These are phyloP conservation scores for Penicillium tannophilum DNA, from an alignment of 495 filamentous ascomycete species.

Conservation along the genomic window DNA sequence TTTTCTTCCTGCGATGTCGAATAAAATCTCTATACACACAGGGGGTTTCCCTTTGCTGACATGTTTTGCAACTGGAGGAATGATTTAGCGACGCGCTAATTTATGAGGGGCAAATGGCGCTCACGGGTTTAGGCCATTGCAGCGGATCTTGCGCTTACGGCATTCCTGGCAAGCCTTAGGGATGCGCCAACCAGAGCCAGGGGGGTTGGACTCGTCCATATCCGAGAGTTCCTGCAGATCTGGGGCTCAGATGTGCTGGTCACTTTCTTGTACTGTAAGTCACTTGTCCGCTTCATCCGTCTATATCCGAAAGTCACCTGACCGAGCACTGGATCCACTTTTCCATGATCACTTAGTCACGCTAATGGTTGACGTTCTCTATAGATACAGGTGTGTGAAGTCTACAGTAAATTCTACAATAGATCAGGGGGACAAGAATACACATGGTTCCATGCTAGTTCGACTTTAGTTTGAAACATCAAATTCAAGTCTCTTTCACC, in stretches of 20 bases:
- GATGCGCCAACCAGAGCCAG: conserved; percentile 38
- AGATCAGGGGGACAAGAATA: no score
- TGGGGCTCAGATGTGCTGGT: conserved; percentile 3
- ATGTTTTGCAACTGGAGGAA: conserved; percentile 39
- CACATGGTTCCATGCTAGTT: no score
- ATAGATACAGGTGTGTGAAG: no score
- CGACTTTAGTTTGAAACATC: no score
- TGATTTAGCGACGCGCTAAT: conserved; percentile 1
- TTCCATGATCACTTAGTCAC: background rate
- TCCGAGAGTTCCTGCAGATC: background rate
- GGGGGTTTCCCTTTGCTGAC: conserved; percentile 34
- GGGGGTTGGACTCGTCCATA: conserved; percentile 22
- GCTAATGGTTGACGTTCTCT: no score
- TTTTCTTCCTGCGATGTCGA: conserved; percentile 43
- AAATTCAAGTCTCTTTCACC: no score
- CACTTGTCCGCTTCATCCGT: conserved; percentile 21
- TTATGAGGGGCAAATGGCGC: background rate
- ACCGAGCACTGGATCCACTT: background rate
- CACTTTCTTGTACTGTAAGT: conserved; percentile 12
- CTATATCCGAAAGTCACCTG: conserved; percentile 31
- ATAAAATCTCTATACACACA: conserved; percentile 46
- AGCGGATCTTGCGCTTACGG: conserved; percentile 47
- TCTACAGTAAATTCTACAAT: no score
- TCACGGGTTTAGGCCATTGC: conserved; percentile 43
- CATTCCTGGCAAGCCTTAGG: conserved; percentile 50